These are phyloP conservation scores for Thermochaetoides dissita DNA, from an alignment of 2,329 filamentous ascomycete species.

Conservation along the genomic window DNA sequence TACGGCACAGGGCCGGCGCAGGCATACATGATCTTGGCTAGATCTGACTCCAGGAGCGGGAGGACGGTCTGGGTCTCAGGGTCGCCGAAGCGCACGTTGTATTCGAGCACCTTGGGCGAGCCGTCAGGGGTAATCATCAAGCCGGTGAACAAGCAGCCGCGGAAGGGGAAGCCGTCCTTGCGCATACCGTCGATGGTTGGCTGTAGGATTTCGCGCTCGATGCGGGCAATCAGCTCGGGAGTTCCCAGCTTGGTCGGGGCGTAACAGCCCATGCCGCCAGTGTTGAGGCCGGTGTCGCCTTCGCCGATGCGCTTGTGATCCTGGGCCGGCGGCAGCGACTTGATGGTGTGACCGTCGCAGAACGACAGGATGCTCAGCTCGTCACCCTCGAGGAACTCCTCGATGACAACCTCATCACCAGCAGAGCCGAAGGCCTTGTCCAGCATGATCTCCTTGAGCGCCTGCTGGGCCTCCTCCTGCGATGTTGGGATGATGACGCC, in stretches of 20 bases:
- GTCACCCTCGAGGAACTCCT: slow-evolving; percentile 83
- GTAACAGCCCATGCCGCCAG: slow-evolving; percentile 96
- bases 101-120: slow-evolving; percentile 66
- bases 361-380: slow-evolving; percentile 88
- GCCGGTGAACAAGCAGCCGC: slow-evolving; percentile 74
- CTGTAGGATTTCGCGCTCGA: slow-evolving; percentile 72
- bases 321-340: slow-evolving; percentile 76
- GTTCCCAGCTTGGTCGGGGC: slow-evolving; percentile 74
- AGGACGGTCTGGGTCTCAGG: slow-evolving; percentile 83
- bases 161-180: slow-evolving; percentile 59
- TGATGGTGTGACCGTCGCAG: slow-evolving; percentile 74
- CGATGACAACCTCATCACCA: slow-evolving; percentile 84
- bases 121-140: slow-evolving; percentile 78
- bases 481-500: slow-evolving; percentile 79
- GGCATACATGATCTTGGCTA: slow-evolving; percentile 78
- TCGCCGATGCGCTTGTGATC: slow-evolving; percentile 95
- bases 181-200: slow-evolving; percentile 84
- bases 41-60: slow-evolving; percentile 68
- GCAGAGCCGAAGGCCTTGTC: slow-evolving; percentile 74
- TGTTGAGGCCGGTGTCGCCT: slow-evolving; percentile 81
- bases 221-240: slow-evolving; percentile 57
- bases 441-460: slow-evolving; percentile 81
- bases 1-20: slow-evolving; percentile 53
- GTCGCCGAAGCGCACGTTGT: slow-evolving; percentile 87
- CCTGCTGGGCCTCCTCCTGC: slow-evolving; percentile 69